These are phyloP conservation scores for Scleromitrula shiraiana DNA, from an alignment of 2,329 filamentous ascomycete species.

Conservation along the genomic window DNA sequence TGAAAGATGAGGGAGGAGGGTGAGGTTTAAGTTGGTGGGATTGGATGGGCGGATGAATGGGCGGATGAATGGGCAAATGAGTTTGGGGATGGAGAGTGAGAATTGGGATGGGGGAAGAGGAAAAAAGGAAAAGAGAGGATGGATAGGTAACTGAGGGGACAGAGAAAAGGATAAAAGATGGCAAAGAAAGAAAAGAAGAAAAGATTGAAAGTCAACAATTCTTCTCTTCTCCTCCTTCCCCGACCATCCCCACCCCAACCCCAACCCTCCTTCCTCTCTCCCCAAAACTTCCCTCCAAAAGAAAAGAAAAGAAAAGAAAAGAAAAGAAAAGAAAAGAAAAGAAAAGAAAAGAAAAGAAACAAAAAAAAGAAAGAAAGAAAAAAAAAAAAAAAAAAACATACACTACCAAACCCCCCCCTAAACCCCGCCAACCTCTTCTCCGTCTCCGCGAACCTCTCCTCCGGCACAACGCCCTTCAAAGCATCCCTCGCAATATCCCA, in stretches of 20 bases:
- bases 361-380: neutral
- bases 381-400: slow-evolving; percentile 36
- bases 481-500: slow-evolving; percentile 66
- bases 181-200: too few relatives aligned
- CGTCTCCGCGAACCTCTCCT: slow-evolving; percentile 20
- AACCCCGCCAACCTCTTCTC: slow-evolving; percentile 41
- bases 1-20: too few relatives aligned
- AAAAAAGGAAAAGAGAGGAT: neutral
- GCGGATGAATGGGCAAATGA: too few relatives aligned
- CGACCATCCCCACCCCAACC: too few relatives aligned
- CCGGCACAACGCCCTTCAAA: slow-evolving; percentile 61
- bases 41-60: too few relatives aligned
- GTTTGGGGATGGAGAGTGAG: neutral
- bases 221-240: too few relatives aligned
- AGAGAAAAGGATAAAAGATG: too few relatives aligned
- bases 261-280: too few relatives aligned
- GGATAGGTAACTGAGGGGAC: too few relatives aligned
- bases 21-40: neutral
- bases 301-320: too few relatives aligned
- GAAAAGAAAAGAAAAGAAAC: neutral
- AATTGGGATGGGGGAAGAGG: neutral
- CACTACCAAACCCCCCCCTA: slow-evolving; percentile 66
- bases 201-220: too few relatives aligned
- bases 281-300: too few relatives aligned
- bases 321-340: neutral